These are phyloP conservation scores for Sporothrix schenckii DNA, from an alignment of 2,329 filamentous ascomycete species.

Conservation along the genomic window DNA sequence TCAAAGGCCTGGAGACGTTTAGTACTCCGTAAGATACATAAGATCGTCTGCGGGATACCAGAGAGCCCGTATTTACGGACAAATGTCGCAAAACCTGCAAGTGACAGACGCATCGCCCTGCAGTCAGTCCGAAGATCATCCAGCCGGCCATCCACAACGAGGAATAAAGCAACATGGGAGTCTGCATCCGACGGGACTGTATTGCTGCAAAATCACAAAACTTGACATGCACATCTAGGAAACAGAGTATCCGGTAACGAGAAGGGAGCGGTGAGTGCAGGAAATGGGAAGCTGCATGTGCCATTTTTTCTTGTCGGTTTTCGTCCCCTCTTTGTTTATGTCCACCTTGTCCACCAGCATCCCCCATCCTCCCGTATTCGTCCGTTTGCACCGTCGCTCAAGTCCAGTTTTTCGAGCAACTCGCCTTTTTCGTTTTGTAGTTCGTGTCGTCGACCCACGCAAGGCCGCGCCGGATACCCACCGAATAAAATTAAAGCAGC, in stretches of 20 bases:
- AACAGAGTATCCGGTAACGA: constrained; percentile 1
- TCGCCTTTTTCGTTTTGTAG: not conserved
- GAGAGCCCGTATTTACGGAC: constrained; percentile 8
- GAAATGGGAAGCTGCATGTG: not conserved
- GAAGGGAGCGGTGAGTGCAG: constrained; percentile 14
- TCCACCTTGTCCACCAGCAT: not conserved
- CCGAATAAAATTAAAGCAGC: constrained; percentile 1
- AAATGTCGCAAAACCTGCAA: not conserved
- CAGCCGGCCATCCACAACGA: constrained; percentile 14
- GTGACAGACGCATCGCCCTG: not conserved
- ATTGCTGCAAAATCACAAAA: not conserved
- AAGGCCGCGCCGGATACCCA: not conserved
- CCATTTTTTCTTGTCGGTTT: not conserved
- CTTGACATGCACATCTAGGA: not conserved
- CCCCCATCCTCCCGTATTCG: not conserved
- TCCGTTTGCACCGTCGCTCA: not conserved
- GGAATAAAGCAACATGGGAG: no score
- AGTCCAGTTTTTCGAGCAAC: not conserved
- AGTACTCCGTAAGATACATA: not conserved
- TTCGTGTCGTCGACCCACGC: constrained; percentile 14
- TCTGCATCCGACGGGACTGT: not conserved
- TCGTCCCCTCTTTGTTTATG: not conserved
- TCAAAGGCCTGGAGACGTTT: not conserved
- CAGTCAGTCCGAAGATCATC: constrained; percentile 11
- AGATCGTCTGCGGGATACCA: not conserved